Evolutionary conservation across 176 grass and related monocot species (phyloP).

Genomic region (Guadua angustifolia): DNA sequence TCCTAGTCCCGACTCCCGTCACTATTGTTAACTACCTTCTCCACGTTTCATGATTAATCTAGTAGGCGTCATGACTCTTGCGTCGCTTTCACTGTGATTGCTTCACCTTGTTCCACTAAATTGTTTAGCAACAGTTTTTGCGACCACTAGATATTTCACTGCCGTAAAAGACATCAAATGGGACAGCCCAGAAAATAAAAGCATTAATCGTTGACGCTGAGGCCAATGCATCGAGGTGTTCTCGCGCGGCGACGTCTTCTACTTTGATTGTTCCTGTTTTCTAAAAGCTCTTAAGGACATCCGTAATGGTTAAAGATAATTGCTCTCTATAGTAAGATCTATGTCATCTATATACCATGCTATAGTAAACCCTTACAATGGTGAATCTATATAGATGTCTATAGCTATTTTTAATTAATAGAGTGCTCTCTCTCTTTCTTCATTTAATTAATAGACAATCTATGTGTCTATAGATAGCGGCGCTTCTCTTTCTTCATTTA

Average conservation of each 20-base stretch:
- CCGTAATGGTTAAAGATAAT: too few species aligned
- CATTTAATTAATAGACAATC: too few species aligned
- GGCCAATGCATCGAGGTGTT: neutral
- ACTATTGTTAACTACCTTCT: neutral
- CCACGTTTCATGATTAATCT: conserved; percentile 6
- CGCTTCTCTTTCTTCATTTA: too few species aligned
- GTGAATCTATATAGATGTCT: too few species aligned
- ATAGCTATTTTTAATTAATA: too few species aligned
- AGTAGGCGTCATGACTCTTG: neutral
- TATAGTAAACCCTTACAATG: too few species aligned
- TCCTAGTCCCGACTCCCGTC: neutral
- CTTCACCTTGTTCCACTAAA: neutral
- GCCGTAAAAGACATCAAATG: neutral
- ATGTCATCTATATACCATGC: too few species aligned
- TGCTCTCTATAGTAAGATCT: too few species aligned
- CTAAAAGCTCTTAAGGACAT: too few species aligned
- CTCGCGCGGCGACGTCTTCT: neutral
- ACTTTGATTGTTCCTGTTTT: neutral
- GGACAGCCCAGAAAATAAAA: neutral
- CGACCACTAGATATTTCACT: neutral
- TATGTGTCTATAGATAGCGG: too few species aligned
- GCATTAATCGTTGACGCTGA: neutral
- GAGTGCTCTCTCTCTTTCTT: too few species aligned
- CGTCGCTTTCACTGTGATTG: conserved; percentile 12
- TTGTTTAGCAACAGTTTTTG: neutral